Conservation (phyloP, 208 protist species). For the Trypanosomatidae sp. region DNA sequence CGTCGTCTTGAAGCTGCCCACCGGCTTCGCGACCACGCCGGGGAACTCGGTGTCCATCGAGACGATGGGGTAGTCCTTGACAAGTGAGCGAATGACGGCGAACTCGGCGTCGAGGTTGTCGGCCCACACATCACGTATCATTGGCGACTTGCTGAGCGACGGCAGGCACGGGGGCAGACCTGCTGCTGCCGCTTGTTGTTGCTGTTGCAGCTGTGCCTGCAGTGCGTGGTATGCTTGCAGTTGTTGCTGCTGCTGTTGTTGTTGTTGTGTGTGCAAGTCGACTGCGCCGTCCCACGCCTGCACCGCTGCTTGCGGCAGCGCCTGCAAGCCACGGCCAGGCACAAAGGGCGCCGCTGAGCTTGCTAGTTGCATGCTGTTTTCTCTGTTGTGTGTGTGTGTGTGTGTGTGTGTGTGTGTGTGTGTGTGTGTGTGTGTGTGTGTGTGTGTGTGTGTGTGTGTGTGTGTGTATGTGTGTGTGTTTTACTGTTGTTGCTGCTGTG, state of each 20-base stretch:
- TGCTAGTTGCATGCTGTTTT: too few relatives aligned
- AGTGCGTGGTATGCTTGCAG: not conserved
- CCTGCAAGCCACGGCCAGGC: too few relatives aligned
- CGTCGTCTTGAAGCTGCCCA: slow-evolving; percentile 90
- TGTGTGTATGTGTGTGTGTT: too few relatives aligned
- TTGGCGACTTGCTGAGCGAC: slow-evolving; percentile 76
- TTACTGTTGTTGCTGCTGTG: too few relatives aligned
- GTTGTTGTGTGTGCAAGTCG: too few relatives aligned
- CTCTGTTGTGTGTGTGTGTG: too few relatives aligned
- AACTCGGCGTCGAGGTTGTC: slow-evolving; percentile 96
- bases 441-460: too few relatives aligned
- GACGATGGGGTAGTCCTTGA: slow-evolving; percentile 96
- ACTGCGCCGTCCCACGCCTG: not conserved
- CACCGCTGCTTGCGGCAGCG: too few relatives aligned
- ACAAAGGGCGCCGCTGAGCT: too few relatives aligned
- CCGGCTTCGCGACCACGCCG: slow-evolving; percentile 94
- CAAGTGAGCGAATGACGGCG: slow-evolving; percentile 84
- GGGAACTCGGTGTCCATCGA: slow-evolving; percentile 99
- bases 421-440: too few relatives aligned
- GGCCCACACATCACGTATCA: slow-evolving; percentile 95
- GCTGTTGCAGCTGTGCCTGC: not conserved
- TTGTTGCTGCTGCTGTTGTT: slow-evolving; percentile 18
- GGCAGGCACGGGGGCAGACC: slow-evolving; percentile 16
- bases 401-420: too few relatives aligned
- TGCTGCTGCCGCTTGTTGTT: slow-evolving; percentile 1